Percentiles rank a stretch among this genome's conserved stretches.
Evolutionary conservation across 1,139 yeast genomes (phyloP).

Genomic region (Sugiyamaella japonica): DNA sequence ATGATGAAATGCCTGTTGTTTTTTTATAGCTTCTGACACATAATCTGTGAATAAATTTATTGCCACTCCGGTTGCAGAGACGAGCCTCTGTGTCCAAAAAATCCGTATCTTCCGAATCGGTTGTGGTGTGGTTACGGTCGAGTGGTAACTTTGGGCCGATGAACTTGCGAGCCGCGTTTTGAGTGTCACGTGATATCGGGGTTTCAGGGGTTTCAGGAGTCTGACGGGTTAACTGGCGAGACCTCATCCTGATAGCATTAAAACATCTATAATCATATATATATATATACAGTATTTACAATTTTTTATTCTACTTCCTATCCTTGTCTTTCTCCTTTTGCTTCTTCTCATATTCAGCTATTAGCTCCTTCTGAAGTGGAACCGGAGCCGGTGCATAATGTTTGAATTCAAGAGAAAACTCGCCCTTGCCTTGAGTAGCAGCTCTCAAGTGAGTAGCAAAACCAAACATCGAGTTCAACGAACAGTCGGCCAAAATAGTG

Average conservation of each 20-base stretch:
- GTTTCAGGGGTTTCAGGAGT: conserved; percentile 3
- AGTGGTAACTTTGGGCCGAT: neutral
- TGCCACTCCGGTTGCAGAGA: neutral
- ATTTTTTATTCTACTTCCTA: neutral
- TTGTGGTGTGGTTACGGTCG: neutral
- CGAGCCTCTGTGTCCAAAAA: neutral
- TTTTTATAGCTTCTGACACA: neutral
- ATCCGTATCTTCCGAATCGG: neutral
- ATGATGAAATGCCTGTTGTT: neutral
- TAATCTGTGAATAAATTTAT: neutral
- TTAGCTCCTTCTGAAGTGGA: conserved; percentile 85
- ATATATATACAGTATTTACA: conserved; percentile 12
- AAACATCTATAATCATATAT: conserved; percentile 1
- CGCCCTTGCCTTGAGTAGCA: conserved; percentile 98
- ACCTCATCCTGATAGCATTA: too few relatives aligned
- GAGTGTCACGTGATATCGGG: neutral
- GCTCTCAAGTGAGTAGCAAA: conserved; percentile 95
- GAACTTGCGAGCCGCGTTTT: neutral
- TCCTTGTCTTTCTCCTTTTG: conserved; percentile 38
- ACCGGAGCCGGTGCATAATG: conserved; percentile 90
- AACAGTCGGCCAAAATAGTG: conserved; percentile 89
- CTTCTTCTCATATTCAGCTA: conserved; percentile 75
- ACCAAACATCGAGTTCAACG: conserved; percentile 93
- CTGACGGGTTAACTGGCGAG: too few relatives aligned
- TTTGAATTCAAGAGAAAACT: conserved; percentile 90